Evolutionary conservation across 2,329 filamentous ascomycete genomes (phyloP).

Genomic region (Zopfia rhizophila): DNA sequence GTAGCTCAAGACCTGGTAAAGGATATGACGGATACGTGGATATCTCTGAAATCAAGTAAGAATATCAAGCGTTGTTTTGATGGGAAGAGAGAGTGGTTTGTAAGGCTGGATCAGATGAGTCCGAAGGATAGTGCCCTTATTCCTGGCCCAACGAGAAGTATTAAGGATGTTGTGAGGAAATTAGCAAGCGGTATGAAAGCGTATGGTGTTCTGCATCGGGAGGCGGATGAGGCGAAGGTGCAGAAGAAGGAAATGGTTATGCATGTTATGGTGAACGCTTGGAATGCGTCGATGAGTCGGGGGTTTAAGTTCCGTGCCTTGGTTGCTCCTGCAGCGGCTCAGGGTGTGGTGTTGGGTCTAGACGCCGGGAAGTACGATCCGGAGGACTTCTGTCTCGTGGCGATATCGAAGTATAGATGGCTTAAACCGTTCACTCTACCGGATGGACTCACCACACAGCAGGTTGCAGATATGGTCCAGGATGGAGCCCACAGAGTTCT

Average conservation of each 20-base stretch:
- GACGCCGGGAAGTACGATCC: neutral
- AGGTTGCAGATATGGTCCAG: constrained; percentile 9
- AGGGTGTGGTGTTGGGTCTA: too few relatives aligned
- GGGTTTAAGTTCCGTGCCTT: constrained; percentile 57
- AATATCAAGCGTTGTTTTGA: constrained; percentile 13
- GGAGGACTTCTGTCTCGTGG: constrained; percentile 15
- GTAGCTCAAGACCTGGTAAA: constrained; percentile 3
- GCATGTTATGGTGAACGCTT: constrained; percentile 55
- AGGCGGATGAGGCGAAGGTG: constrained; percentile 29
- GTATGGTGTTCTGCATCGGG: constrained; percentile 42
- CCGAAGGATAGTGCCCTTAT: constrained; percentile 51
- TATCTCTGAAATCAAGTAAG: constrained; percentile 7
- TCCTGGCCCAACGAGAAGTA: constrained; percentile 6
- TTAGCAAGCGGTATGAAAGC: constrained; percentile 54
- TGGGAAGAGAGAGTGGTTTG: constrained; percentile 42
- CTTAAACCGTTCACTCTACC: constrained; percentile 8
- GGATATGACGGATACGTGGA: constrained; percentile 13
- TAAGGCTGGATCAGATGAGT: constrained; percentile 56
- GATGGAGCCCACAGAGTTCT: too few relatives aligned
- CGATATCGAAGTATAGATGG: constrained; percentile 28
- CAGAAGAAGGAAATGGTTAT: constrained; percentile 27
- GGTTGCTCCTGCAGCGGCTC: constrained; percentile 49
- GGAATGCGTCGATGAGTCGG: constrained; percentile 52
- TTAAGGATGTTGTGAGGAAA: constrained; percentile 29
- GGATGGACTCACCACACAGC: neutral